phyloP scores from a whole-genome alignment of 2,329 filamentous ascomycete species.

The Talaromyces islandicus region DNA sequence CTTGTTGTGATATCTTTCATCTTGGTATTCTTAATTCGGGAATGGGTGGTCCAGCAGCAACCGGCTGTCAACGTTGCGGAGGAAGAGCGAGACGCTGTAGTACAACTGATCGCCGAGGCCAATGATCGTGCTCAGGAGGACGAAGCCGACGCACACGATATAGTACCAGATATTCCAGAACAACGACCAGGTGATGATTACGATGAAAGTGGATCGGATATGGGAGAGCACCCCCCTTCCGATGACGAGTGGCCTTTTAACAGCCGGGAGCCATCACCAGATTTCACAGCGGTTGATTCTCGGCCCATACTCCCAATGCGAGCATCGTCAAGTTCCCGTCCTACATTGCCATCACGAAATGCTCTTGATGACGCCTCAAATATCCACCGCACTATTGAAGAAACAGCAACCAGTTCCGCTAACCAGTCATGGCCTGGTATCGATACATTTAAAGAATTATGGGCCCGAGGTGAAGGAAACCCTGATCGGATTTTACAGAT shows the following conservation, averaged over 20 bases:
- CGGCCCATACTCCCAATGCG: constrained; percentile 6
- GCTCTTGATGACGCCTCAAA: constrained; percentile 40
- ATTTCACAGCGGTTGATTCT: background rate
- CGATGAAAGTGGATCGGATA: constrained; percentile 8
- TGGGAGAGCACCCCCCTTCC: constrained; percentile 6
- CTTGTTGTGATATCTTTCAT: constrained; percentile 92
- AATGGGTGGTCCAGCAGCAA: constrained; percentile 98
- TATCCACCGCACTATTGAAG: constrained; percentile 44
- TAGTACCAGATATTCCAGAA: background rate
- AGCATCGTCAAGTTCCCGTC: constrained; percentile 22
- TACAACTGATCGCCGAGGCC: constrained; percentile 37
- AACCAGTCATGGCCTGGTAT: constrained; percentile 23
- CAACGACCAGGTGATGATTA: constrained; percentile 6
- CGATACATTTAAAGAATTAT: constrained; percentile 50
- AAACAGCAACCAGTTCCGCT: constrained; percentile 17
- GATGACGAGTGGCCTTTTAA: constrained; percentile 5
- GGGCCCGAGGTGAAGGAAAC: constrained; percentile 56
- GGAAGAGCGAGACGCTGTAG: constrained; percentile 45
- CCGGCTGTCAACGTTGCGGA: constrained; percentile 79
- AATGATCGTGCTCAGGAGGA: constrained; percentile 17
- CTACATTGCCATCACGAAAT: constrained; percentile 43
- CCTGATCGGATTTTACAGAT: constrained; percentile 54
- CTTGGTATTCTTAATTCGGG: constrained; percentile 89
- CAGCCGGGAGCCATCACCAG: constrained; percentile 1
- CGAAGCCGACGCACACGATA: constrained; percentile 11